A percentile compares a stretch with the other conserved stretches of the same genome.
Evolutionary conservation across 1,139 yeast genomes (phyloP).

Genomic region (Hyphopichia fennica): DNA sequence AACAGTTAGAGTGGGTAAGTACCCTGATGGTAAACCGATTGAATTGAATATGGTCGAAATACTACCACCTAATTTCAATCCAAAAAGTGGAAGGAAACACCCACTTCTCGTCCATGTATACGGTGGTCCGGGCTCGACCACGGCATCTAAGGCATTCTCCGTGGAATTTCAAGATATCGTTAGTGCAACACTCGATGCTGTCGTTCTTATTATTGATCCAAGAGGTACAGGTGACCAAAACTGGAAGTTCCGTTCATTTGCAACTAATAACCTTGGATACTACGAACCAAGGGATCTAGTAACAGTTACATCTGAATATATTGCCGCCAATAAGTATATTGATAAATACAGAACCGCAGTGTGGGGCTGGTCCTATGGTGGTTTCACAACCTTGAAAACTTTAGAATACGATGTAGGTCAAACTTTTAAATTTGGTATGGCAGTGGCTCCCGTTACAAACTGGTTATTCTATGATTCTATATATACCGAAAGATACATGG

Average conservation of each 20-base stretch:
- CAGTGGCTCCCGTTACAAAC: slow-evolving; percentile 82
- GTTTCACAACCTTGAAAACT: slow-evolving; percentile 71
- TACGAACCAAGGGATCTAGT: slow-evolving; percentile 88
- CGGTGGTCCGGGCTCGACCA: slow-evolving; percentile 94
- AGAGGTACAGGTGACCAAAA: slow-evolving; percentile 94
- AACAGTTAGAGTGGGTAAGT: slow-evolving; percentile 45
- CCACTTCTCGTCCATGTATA: slow-evolving; percentile 83
- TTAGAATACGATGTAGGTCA: slow-evolving; percentile 64
- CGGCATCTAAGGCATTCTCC: slow-evolving; percentile 53
- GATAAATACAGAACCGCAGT: slow-evolving; percentile 69
- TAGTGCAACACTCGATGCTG: slow-evolving; percentile 66
- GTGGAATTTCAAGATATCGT: slow-evolving; percentile 71
- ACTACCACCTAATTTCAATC: slow-evolving; percentile 68
- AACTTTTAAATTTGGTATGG: slow-evolving; percentile 67
- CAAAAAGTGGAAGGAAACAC: slow-evolving; percentile 47
- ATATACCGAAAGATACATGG: slow-evolving; percentile 91
- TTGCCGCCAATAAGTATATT: slow-evolving; percentile 52
- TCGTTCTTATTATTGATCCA: slow-evolving; percentile 86
- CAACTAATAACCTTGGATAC: slow-evolving; percentile 69
- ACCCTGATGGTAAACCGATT: slow-evolving; percentile 38
- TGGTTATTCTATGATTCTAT: slow-evolving; percentile 76
- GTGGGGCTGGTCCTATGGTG: slow-evolving; percentile 92
- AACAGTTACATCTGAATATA: slow-evolving; percentile 62
- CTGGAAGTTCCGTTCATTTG: slow-evolving; percentile 70
- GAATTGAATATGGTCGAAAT: slow-evolving; percentile 72